A percentile compares a stretch with the other conserved stretches of the same genome.
phyloP scores from a whole-genome alignment of 2,329 filamentous ascomycete species.

The Monosporascus sp. region DNA sequence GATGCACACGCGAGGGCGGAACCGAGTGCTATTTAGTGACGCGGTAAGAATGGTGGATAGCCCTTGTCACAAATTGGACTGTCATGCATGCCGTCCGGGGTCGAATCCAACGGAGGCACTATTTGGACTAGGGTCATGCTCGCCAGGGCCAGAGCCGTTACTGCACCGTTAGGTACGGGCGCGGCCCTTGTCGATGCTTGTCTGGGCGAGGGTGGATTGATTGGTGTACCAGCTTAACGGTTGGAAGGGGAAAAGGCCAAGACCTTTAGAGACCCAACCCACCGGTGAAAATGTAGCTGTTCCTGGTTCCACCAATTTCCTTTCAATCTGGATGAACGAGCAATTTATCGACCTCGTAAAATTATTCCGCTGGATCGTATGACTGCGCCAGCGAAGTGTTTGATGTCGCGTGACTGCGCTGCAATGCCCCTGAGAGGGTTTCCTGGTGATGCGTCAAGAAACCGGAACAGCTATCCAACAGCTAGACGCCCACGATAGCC shows the following conservation, averaged over 20 bases:
- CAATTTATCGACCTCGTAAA: neutral
- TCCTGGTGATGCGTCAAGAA: too few species aligned
- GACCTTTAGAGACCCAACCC: too few species aligned
- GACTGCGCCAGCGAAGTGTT: too few species aligned
- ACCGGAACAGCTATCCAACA: too few species aligned
- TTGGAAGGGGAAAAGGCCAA: too few species aligned
- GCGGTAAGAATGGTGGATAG: conserved; percentile 23
- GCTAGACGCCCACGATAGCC: too few species aligned
- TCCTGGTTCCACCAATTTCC: too few species aligned
- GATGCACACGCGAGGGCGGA: too few species aligned
- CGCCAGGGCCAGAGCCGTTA: neutral
- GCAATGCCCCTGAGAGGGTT: too few species aligned
- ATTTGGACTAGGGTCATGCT: conserved; percentile 1
- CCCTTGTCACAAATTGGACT: conserved; percentile 24
- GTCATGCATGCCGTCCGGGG: conserved; percentile 26
- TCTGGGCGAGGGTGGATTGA: neutral
- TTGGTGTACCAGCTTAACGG: neutral
- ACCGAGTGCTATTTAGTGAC: conserved; percentile 8
- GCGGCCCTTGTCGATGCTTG: neutral
- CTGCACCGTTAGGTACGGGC: neutral
- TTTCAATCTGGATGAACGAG: neutral
- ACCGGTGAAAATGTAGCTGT: too few species aligned
- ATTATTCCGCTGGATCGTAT: neutral
- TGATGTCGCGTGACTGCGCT: too few species aligned
- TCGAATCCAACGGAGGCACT: conserved; percentile 1